phyloP scores from a whole-genome alignment of 495 filamentous ascomycete genomes.

The Hypomontagnella submonticulosa region DNA sequence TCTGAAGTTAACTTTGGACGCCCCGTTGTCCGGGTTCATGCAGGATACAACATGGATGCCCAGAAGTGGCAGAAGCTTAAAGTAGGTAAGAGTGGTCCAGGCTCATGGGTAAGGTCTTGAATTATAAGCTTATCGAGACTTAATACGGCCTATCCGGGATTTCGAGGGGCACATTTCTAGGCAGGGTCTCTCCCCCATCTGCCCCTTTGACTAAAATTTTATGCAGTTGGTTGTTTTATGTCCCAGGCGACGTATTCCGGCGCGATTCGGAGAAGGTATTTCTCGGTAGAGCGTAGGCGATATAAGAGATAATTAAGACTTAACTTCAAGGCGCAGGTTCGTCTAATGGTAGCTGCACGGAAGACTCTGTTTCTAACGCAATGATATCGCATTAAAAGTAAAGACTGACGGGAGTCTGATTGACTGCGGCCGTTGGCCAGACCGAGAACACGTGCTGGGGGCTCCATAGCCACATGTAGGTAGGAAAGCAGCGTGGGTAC shows the following conservation, averaged over 20 bases:
- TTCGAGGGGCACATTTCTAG: conserved; percentile 7
- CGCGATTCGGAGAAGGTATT: too few relatives aligned
- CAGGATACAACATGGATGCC: conserved; percentile 18
- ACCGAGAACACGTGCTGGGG: conserved; percentile 22
- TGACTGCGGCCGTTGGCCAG: conserved; percentile 22
- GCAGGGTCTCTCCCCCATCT: conserved; percentile 4
- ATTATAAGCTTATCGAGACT: conserved; percentile 37
- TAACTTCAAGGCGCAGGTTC: too few relatives aligned
- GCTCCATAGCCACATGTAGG: conserved; percentile 10
- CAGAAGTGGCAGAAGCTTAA: neutral
- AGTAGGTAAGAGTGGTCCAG: conserved; percentile 9
- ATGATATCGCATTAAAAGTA: conserved; percentile 8
- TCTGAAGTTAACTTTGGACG: conserved; percentile 35
- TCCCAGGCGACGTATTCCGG: too few relatives aligned
- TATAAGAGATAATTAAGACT: too few relatives aligned
- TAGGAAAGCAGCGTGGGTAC: neutral
- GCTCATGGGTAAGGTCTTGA: conserved; percentile 21
- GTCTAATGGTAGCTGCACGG: neutral
- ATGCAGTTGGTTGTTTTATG: too few relatives aligned
- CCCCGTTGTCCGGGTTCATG: conserved; percentile 27
- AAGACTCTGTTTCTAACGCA: neutral
- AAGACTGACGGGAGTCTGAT: conserved; percentile 20
- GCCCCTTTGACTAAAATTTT: conserved; percentile 9
- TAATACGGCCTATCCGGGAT: conserved; percentile 14
- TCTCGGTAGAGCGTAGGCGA: too few relatives aligned